Conservation (phyloP, 495 filamentous ascomycete genomes). For the Wilcoxina mikolae region DNA sequence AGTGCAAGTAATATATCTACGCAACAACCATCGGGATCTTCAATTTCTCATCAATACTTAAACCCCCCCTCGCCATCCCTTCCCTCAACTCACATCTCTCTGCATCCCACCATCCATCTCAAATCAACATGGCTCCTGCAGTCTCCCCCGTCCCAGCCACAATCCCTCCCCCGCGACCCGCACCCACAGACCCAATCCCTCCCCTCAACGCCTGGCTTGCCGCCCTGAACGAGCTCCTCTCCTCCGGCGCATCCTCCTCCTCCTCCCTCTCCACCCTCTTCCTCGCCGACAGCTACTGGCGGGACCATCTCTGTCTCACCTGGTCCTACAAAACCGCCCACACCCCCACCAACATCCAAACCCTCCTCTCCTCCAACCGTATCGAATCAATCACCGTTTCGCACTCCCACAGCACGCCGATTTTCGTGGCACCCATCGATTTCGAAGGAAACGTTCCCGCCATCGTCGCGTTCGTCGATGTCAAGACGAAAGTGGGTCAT, state of each 20-base stretch:
- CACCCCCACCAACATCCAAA: conserved; percentile 37
- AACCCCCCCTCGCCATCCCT: neutral
- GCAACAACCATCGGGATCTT: too few relatives aligned
- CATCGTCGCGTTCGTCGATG: conserved; percentile 39
- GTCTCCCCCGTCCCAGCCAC: conserved; percentile 1
- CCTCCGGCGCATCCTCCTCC: neutral
- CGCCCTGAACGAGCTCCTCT: neutral
- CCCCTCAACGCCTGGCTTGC: neutral
- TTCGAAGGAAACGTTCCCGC: conserved; percentile 36
- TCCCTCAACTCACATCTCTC: neutral
- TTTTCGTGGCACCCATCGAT: conserved; percentile 31
- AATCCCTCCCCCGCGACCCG: neutral
- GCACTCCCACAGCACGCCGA: neutral
- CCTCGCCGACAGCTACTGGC: conserved; percentile 45
- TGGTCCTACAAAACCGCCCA: conserved; percentile 49
- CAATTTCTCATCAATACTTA: too few relatives aligned
- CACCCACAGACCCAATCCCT: neutral
- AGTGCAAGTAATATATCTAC: too few relatives aligned
- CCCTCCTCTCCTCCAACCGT: conserved; percentile 33
- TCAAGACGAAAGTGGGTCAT: conserved; percentile 39
- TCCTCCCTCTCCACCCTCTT: conserved; percentile 32
- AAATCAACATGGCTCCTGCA: conserved; percentile 1
- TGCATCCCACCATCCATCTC: neutral
- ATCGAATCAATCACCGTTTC: conserved; percentile 8
- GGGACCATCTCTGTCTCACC: conserved; percentile 45